Conservation (phyloP, 805 yeast species). For the Candida sphagnicola region DNA sequence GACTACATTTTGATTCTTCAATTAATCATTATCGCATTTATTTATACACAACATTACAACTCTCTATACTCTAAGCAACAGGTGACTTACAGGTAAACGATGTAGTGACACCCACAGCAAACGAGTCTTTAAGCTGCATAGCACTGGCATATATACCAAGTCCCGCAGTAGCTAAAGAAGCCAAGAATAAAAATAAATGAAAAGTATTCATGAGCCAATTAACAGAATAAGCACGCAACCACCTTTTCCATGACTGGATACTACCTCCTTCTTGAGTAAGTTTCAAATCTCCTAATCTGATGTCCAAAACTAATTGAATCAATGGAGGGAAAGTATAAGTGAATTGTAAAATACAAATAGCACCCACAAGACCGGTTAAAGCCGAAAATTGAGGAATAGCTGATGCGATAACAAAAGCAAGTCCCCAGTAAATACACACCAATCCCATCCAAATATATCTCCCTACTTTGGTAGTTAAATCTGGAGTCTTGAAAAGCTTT, state of each 20-base stretch:
- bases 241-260: constrained; percentile 7
- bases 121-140: constrained; percentile 20
- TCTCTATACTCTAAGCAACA: background rate
- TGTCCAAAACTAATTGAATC: constrained; percentile 18
- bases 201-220: constrained; percentile 13
- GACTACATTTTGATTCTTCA: too few species aligned
- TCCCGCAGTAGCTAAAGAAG: constrained; percentile 22
- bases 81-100: constrained; percentile 28
- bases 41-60: too few species aligned
- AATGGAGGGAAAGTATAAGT: constrained; percentile 43
- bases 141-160: constrained; percentile 25
- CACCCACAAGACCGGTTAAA: constrained; percentile 36
- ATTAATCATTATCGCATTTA: too few species aligned
- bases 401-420: constrained; percentile 40
- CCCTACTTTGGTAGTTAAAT: constrained; percentile 28
- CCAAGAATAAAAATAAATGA: constrained; percentile 16
- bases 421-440: constrained; percentile 40
- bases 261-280: constrained; percentile 9
- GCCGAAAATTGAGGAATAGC: constrained; percentile 42
- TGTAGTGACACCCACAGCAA: constrained; percentile 18
- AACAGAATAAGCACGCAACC: constrained; percentile 14
- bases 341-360: constrained; percentile 43
- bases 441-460: constrained; percentile 30
- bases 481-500: constrained; percentile 25
- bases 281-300: constrained; percentile 12